phyloP scores from a whole-genome alignment of 2,329 filamentous ascomycete genomes.

The Aspergillus ibericus region DNA sequence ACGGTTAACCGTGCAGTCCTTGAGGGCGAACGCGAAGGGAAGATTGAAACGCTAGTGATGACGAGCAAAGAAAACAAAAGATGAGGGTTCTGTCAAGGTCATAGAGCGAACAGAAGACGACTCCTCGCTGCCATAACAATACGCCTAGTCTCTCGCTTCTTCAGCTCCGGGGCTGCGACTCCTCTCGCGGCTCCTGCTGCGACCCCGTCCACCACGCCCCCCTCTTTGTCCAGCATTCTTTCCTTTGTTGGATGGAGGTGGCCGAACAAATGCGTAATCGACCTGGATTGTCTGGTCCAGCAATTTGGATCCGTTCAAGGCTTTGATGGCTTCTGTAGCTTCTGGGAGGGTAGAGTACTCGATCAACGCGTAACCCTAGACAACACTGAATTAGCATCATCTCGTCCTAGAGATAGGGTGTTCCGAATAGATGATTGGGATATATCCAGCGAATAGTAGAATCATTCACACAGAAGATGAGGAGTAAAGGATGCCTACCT shows the following conservation, averaged over 20 bases:
- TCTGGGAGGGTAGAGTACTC: constrained; percentile 65
- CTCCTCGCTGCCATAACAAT: not conserved
- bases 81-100: constrained; percentile 1
- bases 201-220: constrained; percentile 37
- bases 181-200: constrained; percentile 48
- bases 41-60: not conserved
- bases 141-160: constrained; percentile 33
- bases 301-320: constrained; percentile 60
- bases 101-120: constrained; percentile 4
- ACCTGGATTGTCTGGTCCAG: constrained; percentile 66
- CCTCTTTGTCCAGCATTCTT: constrained; percentile 46
- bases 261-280: constrained; percentile 66
- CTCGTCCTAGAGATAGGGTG: not conserved
- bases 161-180: constrained; percentile 47
- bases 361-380: constrained; percentile 65
- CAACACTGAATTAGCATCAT: constrained; percentile 14
- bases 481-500: constrained; percentile 48
- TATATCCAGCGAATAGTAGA: not conserved
- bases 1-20: not conserved
- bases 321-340: constrained; percentile 63
- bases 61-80: not conserved
- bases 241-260: constrained; percentile 50
- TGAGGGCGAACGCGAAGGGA: not conserved
- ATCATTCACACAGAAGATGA: not conserved
- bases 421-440: not conserved